Base-by-base conservation (phyloP, 1,139 yeast genomes). In the Taphrina sp. region DNA sequence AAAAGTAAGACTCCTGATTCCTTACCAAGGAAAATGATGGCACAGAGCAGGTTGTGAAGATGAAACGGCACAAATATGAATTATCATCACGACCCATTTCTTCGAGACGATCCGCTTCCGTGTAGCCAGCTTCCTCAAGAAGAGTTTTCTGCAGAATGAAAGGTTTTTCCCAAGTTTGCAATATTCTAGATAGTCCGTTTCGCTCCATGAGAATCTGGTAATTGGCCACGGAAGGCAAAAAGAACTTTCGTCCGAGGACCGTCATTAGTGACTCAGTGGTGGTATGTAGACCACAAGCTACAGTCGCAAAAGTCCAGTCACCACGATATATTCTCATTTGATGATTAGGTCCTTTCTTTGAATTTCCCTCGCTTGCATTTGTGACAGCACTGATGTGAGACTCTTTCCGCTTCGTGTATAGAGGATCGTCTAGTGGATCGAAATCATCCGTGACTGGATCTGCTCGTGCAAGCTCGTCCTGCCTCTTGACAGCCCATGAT, bases 21-120 rank as follows among this genome's bases (percentile, higher is more conserved):
- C 44, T 19, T 33, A 49, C 54, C 46, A 49, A 23, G 16, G 52
- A 43, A 45, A 36, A 49, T 10, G 52, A 53, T 10, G 54, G 55
- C 20, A 58, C 56, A 8, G 56, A 60, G 12, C 60, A 57, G 8
- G 63, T 58, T 16, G 59, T 54, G 36, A 62, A 61, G 20, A 63
- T 44, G 68, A 92, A 88, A 62, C 90, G 87, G 69, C 94, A 87
- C 41, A 94, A 74, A 66, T 83, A 89, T 47, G 94, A 83, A 60
- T 92, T 72, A 69, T 92, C 98, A 58, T 87, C 95, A 59, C 95
- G 76, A 29, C 96, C 96, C 56, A 89, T 77, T 53, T 83, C 85
- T 58, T 82, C 82, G 52, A 90, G 72, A 51, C 83, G 81, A 67
- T 90, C 97, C 16, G 78, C 74, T 52, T 81, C 85, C 2, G 80